phyloP scores from a whole-genome alignment of 768 basidiomycete genomes.

The Thelephora ganbajun region DNA sequence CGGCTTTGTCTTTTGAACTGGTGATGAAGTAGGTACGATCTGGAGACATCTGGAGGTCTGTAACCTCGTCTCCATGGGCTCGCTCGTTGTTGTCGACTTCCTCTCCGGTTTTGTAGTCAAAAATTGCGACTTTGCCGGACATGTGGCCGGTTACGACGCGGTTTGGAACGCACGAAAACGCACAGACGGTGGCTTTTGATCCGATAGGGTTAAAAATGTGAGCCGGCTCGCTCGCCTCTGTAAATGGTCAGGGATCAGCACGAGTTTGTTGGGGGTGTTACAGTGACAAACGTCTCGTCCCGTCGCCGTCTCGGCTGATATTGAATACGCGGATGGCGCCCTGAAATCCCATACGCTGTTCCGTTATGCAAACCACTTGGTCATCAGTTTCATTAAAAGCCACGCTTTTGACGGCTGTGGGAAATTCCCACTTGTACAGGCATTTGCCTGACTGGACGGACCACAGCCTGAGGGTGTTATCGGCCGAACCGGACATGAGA shows the following conservation, averaged over 20 bases:
- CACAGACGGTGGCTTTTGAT: slow-evolving; percentile 93
- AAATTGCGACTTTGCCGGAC: slow-evolving; percentile 87
- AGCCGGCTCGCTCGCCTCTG: slow-evolving; percentile 66
- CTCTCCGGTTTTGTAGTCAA: slow-evolving; percentile 78
- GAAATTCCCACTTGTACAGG: slow-evolving; percentile 93
- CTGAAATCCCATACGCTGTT: slow-evolving; percentile 90
- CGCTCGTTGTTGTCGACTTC: slow-evolving; percentile 75
- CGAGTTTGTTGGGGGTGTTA: not conserved
- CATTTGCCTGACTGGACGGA: slow-evolving; percentile 81
- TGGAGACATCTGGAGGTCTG: slow-evolving; percentile 81
- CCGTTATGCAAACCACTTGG: slow-evolving; percentile 84
- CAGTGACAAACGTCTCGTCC: slow-evolving; percentile 56
- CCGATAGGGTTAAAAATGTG: slow-evolving; percentile 80
- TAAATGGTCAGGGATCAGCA: not conserved
- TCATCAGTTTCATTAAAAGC: slow-evolving; percentile 79
- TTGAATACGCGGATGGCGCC: slow-evolving; percentile 85
- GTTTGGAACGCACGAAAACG: slow-evolving; percentile 68
- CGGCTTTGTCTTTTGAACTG: slow-evolving; percentile 92
- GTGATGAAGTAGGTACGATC: slow-evolving; percentile 95
- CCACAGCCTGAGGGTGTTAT: slow-evolving; percentile 90
- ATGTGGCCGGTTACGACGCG: slow-evolving; percentile 91
- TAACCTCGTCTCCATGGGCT: slow-evolving; percentile 76
- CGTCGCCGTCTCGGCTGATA: slow-evolving; percentile 75
- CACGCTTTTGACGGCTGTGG: slow-evolving; percentile 94
- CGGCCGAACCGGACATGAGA: slow-evolving; percentile 85